Base-by-base conservation (phyloP, 345 rosid genomes). In the Linum trigynum region DNA sequence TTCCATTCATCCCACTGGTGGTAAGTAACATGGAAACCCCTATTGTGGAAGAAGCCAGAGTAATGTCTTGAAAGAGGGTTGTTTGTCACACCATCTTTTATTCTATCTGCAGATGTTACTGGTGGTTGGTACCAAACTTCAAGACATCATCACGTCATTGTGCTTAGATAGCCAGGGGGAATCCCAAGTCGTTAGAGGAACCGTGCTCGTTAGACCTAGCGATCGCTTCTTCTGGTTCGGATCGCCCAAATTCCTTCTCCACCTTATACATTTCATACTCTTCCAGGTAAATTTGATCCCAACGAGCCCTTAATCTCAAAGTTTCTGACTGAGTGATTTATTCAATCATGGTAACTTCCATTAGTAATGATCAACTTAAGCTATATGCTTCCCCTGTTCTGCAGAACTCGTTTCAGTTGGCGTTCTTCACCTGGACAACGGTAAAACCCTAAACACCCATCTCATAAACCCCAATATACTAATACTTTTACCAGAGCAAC, bases 401-500 rank as follows among this genome's bases (percentile, higher is more conserved):
- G 72, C 85, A 91, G 97, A 91, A 91, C 72, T 90, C 97, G 10
- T 88, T 91, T 70, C 96, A 91, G 61, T 66, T 91, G 60, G 90
- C 97, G 62, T 91, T 88, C 77, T 88, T 91, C 75, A 84, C 87
- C 15, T 88, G 97, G 97, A 88, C 91, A 71, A 83, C 87, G 80
- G 96, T 91, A 84, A 78, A 55, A 39, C 57, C 65, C 8, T 39
- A 57, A 37, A 36, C 39, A 0, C 37, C 51, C 1, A 11, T 37
- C 55, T n/a, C 7, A 17, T 10, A 3, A 48, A 55, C 51, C 2
- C 38, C 42, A 11, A 3, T 2, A 17, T 55, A 15, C 17, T 41
- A 23, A 23, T 23, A 23, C 32, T 23, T 23, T 23, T 23, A 23
- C 32, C 32, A 0, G 1, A 23, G 1, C 32, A 23, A 23, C 32